phyloP scores from a whole-genome alignment of 176 grass and related monocot species.

The Aegilops tauschii region DNA sequence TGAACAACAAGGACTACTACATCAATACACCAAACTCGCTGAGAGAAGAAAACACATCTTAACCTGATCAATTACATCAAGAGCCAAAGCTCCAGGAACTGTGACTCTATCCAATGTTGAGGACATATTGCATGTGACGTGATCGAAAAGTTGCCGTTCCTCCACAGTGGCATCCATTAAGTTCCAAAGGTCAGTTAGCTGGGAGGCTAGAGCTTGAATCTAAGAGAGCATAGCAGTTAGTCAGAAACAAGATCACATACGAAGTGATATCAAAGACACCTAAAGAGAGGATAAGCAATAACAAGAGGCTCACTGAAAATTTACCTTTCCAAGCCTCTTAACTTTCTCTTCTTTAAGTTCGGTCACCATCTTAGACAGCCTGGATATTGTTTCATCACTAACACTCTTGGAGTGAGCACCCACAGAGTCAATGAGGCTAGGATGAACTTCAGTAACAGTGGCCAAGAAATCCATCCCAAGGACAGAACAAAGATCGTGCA shows the following conservation, averaged over 20 bases:
- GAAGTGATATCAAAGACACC: constrained; percentile 20
- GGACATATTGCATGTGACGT: constrained; percentile 68
- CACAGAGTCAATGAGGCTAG: constrained; percentile 72
- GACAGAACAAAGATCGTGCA: constrained; percentile 89
- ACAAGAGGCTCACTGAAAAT: constrained; percentile 4
- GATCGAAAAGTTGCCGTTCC: constrained; percentile 58
- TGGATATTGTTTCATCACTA: constrained; percentile 71
- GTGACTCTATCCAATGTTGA: constrained; percentile 71
- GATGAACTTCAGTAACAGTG: constrained; percentile 79
- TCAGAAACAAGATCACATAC: constrained; percentile 13
- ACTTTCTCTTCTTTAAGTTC: constrained; percentile 73
- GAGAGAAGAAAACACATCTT: constrained; percentile 26
- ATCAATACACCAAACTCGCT: not conserved
- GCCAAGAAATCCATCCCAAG: constrained; percentile 80
- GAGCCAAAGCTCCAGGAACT: constrained; percentile 66
- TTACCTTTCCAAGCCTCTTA: constrained; percentile 80
- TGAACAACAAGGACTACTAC: not conserved
- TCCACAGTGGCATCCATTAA: constrained; percentile 74
- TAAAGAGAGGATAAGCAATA: constrained; percentile 14
- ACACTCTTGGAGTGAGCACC: constrained; percentile 83
- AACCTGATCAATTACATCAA: constrained; percentile 82
- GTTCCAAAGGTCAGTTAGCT: constrained; percentile 88
- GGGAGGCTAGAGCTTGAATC: constrained; percentile 82
- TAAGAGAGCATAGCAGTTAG: constrained; percentile 39
- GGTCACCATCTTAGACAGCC: constrained; percentile 71